Conservation (phyloP, 164 flowering plant species). For the Kingdonia uniflora region DNA sequence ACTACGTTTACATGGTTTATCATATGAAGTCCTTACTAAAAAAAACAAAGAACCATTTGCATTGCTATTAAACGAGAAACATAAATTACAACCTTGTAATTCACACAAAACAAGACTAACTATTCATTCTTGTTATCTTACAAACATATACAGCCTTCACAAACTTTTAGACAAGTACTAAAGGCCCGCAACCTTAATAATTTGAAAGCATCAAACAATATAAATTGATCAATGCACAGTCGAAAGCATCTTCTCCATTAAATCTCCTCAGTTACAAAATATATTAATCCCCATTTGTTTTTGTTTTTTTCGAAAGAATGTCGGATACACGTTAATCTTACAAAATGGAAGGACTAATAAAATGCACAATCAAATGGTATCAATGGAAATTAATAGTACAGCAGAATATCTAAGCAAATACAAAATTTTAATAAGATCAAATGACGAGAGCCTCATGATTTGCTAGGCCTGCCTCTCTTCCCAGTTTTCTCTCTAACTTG, state of each 20-base stretch:
- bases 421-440: constrained; percentile 7
- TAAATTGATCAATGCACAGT: too few species aligned
- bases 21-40: too few species aligned
- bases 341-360: not conserved
- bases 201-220: too few species aligned
- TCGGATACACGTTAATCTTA: not conserved
- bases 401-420: not conserved
- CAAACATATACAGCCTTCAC: too few species aligned
- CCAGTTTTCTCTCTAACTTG: constrained; percentile 26
- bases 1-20: too few species aligned
- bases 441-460: constrained; percentile 19
- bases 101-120: too few species aligned
- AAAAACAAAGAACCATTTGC: too few species aligned
- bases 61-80: too few species aligned
- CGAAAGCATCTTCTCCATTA: not conserved
- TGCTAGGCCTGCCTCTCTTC: constrained; percentile 60
- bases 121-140: too few species aligned
- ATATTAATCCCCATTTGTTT: not conserved
- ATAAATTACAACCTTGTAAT: too few species aligned
- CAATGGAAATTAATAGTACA: not conserved
- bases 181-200: too few species aligned
- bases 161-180: too few species aligned
- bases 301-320: not conserved
- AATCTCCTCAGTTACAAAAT: not conserved
- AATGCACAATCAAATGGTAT: constrained; percentile 1